Conservation (phyloP, 1,139 yeast species). For the Geotrichum siamense region DNA sequence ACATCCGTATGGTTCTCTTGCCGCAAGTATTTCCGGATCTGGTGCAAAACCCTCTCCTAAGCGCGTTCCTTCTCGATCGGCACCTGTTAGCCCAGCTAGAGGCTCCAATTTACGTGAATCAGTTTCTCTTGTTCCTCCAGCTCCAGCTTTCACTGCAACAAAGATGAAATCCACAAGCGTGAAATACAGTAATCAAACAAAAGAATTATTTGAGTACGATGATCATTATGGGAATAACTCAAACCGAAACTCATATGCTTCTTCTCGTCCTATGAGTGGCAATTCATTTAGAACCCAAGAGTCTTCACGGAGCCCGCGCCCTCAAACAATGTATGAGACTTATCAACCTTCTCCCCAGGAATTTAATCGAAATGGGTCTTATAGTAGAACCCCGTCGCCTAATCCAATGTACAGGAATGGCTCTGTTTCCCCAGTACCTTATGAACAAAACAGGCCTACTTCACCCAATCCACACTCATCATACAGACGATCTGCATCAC, state of each 20-base stretch:
- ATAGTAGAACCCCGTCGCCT: slow-evolving; percentile 15
- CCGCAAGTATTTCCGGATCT: slow-evolving; percentile 12
- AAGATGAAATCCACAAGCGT: slow-evolving; percentile 32
- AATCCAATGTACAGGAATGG: slow-evolving; percentile 1
- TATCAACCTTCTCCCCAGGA: slow-evolving; percentile 13
- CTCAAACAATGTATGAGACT: slow-evolving; percentile 15
- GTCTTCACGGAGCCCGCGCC: slow-evolving; percentile 10
- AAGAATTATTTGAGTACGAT: slow-evolving; percentile 26
- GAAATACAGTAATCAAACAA: slow-evolving; percentile 28
- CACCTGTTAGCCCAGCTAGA: slow-evolving; percentile 17
- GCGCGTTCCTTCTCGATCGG: slow-evolving; percentile 17
- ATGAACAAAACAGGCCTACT: slow-evolving; percentile 6
- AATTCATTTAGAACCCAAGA: slow-evolving; percentile 9
- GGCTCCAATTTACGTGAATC: slow-evolving; percentile 9
- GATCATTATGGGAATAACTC: neutral
- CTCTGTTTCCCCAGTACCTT: slow-evolving; percentile 10
- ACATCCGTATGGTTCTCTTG: slow-evolving; percentile 17
- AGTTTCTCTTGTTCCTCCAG: slow-evolving; percentile 27
- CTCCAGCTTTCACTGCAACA: slow-evolving; percentile 32
- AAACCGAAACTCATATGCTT: neutral
- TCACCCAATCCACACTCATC: slow-evolving; percentile 9
- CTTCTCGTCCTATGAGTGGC: slow-evolving; percentile 5
- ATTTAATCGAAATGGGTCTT: slow-evolving; percentile 4
- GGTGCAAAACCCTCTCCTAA: slow-evolving; percentile 16
- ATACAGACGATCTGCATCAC: slow-evolving; percentile 14